phyloP scores from a whole-genome alignment of 1,284 basidiomycete species.

The Sporisorium exsertum region DNA sequence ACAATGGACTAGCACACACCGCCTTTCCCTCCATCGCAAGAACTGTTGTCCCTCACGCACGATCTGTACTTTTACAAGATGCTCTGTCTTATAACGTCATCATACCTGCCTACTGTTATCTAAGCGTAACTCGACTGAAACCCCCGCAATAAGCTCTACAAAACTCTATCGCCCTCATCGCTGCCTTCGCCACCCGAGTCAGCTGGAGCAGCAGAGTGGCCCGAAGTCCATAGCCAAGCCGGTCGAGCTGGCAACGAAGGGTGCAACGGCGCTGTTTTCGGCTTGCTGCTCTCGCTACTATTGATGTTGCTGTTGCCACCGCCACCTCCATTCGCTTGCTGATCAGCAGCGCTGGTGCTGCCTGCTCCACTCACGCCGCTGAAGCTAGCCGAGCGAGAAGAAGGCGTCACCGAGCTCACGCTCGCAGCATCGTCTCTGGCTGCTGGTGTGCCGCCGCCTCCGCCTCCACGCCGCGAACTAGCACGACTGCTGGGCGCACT shows the following conservation, averaged over 20 bases:
- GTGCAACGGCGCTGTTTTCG: slow-evolving; percentile 14
- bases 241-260: slow-evolving; percentile 41
- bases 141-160: background rate
- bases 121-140: no score
- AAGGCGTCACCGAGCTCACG: slow-evolving; percentile 24
- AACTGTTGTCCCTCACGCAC: background rate
- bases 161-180: background rate
- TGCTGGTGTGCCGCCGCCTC: slow-evolving; percentile 4
- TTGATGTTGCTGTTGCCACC: background rate
- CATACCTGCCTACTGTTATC: no score
- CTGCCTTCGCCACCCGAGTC: background rate
- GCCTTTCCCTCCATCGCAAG: background rate
- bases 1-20: slow-evolving; percentile 13
- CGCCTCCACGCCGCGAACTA: slow-evolving; percentile 24
- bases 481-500: slow-evolving; percentile 30
- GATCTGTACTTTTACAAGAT: background rate
- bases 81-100: background rate
- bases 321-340: background rate
- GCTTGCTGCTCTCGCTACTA: background rate
- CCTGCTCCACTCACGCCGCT: slow-evolving; percentile 18
- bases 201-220: background rate
- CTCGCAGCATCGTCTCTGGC: slow-evolving; percentile 27
- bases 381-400: slow-evolving; percentile 33
- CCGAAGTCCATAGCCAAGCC: slow-evolving; percentile 22
- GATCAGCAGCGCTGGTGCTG: background rate